A percentile compares a stretch with the other conserved stretches of the same genome.
These are phyloP conservation scores for Ceratobasidium sp. DNA, from an alignment of 1,284 basidiomycete species.

Conservation along the genomic window DNA sequence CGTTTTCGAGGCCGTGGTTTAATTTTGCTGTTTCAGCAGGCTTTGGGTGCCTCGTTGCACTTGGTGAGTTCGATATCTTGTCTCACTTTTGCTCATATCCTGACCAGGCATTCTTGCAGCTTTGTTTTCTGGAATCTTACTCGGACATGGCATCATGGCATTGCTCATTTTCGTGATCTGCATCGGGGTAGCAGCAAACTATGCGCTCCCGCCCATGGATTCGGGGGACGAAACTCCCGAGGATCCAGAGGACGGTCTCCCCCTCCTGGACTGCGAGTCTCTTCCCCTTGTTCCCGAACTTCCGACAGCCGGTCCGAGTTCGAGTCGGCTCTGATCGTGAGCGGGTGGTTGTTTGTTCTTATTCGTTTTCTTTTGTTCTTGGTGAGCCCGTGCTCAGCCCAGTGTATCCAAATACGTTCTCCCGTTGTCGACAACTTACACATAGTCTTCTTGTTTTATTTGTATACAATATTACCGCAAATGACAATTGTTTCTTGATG, in stretches of 20 bases:
- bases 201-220: slow-evolving; percentile 29
- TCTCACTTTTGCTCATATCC: not conserved
- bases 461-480: not conserved
- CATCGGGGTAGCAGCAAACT: slow-evolving; percentile 72
- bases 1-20: slow-evolving; percentile 40
- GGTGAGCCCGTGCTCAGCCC: not conserved
- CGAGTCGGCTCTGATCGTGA: slow-evolving; percentile 14
- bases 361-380: slow-evolving; percentile 10
- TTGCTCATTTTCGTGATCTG: slow-evolving; percentile 85
- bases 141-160: slow-evolving; percentile 67
- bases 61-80: slow-evolving; percentile 14
- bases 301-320: slow-evolving; percentile 34
- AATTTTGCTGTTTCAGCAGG: slow-evolving; percentile 25
- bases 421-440: not conserved
- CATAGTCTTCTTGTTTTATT: slow-evolving; percentile 20
- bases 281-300: slow-evolving; percentile 30
- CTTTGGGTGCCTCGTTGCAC: slow-evolving; percentile 23
- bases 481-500: not conserved
- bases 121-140: slow-evolving; percentile 27
- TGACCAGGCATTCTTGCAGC: not conserved
- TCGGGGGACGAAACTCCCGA: slow-evolving; percentile 9
- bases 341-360: not conserved
- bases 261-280: slow-evolving; percentile 44
- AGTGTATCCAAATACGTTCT: not conserved
- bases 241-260: slow-evolving; percentile 30